Evolutionary conservation across 2,329 filamentous ascomycete species (phyloP), one percentile per base, ranked within the genome.

Genomic region (Aspergillus persii): DNA sequence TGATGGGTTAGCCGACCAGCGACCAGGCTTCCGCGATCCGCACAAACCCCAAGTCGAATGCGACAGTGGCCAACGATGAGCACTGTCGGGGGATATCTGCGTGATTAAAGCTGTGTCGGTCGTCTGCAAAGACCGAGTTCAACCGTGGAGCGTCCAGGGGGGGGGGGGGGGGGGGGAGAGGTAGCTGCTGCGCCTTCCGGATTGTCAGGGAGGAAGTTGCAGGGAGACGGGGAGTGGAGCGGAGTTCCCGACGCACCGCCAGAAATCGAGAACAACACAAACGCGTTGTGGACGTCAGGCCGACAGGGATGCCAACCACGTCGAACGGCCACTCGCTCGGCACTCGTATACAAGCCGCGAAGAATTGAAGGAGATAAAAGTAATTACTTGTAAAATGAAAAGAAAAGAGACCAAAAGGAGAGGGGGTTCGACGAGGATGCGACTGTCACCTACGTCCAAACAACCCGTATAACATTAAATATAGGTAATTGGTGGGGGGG

Each of bases 1-100:
- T 59, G 36, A 57, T 61, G 61, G 50, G 47, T 31, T 57, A 71
- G 70, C 71, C 70, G 71, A 64, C 69, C 71, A 68, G 70, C 71
- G 71, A 73, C 68, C 59, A 63, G 50, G 59, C 48, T 62, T 63
- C 56, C 59, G 50, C 26, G 18, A 47, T 47, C 44, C 18, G 26
- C 26, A 26, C 44, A 26, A 26, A 47, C 12, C 18, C 53, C 48
- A 48, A 58, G 48, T 31, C 50, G 36, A 58, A 59, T 61, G 57
- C 59, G 61, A 65, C 31, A 23, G 57, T 26, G n/a, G 36, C 30
- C 50, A 36, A 48, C 39, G 46, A 55, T 33, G 55, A 54, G 58
- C 54, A 63, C 50, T 50, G 62, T 66, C 54, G 57, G 8, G 46
- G 26, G 51, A 31, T 23, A n/a, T 8, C 26, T 31, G 29, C n/a